Conservation (phyloP, 768 basidiomycete genomes). For the Podaxis pistillaris region DNA sequence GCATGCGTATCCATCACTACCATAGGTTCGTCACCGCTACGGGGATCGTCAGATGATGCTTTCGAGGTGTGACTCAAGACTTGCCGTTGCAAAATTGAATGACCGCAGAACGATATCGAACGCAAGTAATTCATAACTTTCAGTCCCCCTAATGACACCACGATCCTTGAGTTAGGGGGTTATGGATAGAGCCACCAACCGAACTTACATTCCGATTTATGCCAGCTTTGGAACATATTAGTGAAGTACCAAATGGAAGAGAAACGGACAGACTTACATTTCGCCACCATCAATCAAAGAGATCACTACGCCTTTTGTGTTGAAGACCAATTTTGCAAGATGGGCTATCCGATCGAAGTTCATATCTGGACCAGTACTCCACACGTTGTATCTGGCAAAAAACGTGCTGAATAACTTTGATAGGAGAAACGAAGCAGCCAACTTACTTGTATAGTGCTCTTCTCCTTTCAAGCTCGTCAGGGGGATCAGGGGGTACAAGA, state of each 20-base stretch:
- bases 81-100: constrained; percentile 78
- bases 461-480: constrained; percentile 79
- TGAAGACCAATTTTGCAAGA: constrained; percentile 90
- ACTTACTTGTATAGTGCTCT: constrained; percentile 82
- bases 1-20: constrained; percentile 73
- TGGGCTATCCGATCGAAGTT: constrained; percentile 96
- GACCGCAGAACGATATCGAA: constrained; percentile 76
- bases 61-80: constrained; percentile 17
- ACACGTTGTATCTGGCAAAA: constrained; percentile 75
- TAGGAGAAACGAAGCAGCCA: background rate
- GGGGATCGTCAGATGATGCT: constrained; percentile 11
- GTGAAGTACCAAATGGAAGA: background rate
- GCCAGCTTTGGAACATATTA: constrained; percentile 54
- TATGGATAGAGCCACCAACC: constrained; percentile 1
- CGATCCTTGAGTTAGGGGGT: constrained; percentile 5
- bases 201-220: constrained; percentile 80
- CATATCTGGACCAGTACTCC: constrained; percentile 80
- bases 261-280: constrained; percentile 51
- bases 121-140: constrained; percentile 43
- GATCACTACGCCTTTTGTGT: constrained; percentile 81
- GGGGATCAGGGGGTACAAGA: constrained; percentile 79
- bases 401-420: constrained; percentile 5
- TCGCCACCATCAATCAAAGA: constrained; percentile 82
- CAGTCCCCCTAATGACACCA: constrained; percentile 40
- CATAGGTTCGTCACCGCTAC: constrained; percentile 82